A percentile compares a stretch with the other conserved stretches of the same genome.
These are phyloP conservation scores for Coemansia erecta DNA, from an alignment of 192 early-diverging fungal genomes.

Conservation along the genomic window DNA sequence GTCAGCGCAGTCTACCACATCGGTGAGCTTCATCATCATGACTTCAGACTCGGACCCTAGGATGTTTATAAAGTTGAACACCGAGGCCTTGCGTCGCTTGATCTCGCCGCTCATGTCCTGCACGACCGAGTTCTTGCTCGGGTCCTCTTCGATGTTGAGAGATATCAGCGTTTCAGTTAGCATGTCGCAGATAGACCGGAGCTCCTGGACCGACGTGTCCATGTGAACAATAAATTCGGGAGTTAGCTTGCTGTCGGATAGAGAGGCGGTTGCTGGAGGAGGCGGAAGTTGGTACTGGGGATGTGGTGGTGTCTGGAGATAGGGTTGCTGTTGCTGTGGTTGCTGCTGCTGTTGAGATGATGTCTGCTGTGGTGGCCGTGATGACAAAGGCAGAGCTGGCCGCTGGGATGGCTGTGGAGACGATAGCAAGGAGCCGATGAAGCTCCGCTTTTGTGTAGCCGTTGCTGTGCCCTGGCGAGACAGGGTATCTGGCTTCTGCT, in stretches of 20 bases:
- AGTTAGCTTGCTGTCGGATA: background rate
- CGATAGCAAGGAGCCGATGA: background rate
- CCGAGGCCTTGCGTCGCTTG: slow-evolving; percentile 28
- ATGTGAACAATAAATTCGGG: slow-evolving; percentile 45
- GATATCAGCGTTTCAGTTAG: slow-evolving; percentile 42
- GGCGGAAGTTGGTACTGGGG: background rate
- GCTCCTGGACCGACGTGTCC: slow-evolving; percentile 26
- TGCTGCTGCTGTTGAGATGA: no score
- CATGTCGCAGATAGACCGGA: slow-evolving; percentile 39
- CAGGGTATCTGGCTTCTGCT: background rate
- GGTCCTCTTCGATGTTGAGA: slow-evolving; percentile 42
- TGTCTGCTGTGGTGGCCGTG: no score
- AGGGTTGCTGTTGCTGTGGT: background rate
- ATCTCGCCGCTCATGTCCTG: slow-evolving; percentile 32
- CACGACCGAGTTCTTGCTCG: slow-evolving; percentile 29
- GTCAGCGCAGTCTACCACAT: slow-evolving; percentile 19
- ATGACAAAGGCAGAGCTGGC: background rate
- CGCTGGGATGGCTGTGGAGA: slow-evolving; percentile 1
- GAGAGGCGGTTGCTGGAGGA: background rate
- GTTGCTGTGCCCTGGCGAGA: background rate
- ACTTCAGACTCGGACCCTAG: slow-evolving; percentile 20
- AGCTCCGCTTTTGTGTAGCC: background rate
- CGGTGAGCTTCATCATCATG: slow-evolving; percentile 21
- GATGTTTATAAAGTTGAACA: slow-evolving; percentile 43
- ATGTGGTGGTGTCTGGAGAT: background rate